Percentiles rank a stretch among this genome's conserved stretches.
Evolutionary conservation across 176 grass and related monocot species (phyloP).

Genomic region (Paspalum vaginatum): DNA sequence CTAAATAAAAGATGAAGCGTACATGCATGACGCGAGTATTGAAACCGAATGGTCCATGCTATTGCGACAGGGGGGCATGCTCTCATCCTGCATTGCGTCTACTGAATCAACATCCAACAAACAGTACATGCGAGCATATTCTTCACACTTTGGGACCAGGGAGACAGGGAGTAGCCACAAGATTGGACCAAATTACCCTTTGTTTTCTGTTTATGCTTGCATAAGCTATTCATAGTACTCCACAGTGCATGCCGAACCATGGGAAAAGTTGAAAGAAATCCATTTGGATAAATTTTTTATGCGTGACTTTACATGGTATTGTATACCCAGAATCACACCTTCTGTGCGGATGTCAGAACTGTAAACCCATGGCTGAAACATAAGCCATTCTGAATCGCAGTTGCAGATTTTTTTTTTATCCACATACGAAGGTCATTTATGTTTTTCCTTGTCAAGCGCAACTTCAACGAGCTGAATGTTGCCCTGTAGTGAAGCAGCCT

Average conservation of each 20-base stretch:
- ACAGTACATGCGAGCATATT: background rate
- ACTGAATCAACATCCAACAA: background rate
- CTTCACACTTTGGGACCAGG: background rate
- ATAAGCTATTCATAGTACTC: background rate
- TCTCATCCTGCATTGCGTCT: background rate
- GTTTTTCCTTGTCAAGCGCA: conserved; percentile 41
- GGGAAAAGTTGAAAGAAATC: background rate
- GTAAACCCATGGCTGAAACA: background rate
- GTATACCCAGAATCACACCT: no score
- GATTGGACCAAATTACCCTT: background rate
- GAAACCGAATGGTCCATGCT: background rate
- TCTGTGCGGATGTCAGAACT: background rate
- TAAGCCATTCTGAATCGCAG: background rate
- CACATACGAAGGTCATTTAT: conserved; percentile 18
- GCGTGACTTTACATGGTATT: no score
- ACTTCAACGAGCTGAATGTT: conserved; percentile 90
- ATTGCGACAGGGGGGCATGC: background rate
- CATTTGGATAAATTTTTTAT: no score
- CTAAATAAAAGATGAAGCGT: rapidly evolving
- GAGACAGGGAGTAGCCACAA: background rate
- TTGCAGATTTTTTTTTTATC: background rate
- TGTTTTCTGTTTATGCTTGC: background rate
- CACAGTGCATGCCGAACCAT: no score
- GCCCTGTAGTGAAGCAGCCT: conserved; percentile 65
- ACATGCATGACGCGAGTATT: background rate